Evolutionary conservation across 1,284 basidiomycete species (phyloP), one percentile per base, ranked within the genome.

Genomic region (Naganishia sp.): DNA sequence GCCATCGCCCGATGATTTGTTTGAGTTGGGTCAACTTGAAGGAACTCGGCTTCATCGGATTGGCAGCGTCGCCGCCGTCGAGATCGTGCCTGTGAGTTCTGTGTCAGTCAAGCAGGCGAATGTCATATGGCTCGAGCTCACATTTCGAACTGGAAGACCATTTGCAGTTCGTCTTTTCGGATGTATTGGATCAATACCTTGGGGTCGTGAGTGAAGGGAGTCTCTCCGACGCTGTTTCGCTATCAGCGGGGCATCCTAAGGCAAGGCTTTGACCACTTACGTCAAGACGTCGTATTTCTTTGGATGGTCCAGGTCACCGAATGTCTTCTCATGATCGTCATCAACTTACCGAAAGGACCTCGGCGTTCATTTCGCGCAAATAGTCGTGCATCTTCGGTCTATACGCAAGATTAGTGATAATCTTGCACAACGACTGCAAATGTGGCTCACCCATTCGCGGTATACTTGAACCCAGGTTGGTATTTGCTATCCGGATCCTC

Each of bases 341-440:
- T 0, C 9, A 2, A 31, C 85, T 66, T 71, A 86, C 86, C 23
- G 84, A 84, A 17, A 88, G 80, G 1, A 88, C 85, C 71, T 85
- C 81, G 23, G 72, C 65, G 67, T 85, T 76, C 87, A 89, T 88
- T 77, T 90, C 85, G 69, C 84, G 81, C 50, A 91, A 74, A 69
- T 83, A 90, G 66, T 87, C 85, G 73, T 89, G 87, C 2, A 89
- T 85, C 10, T 80, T 80, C 3, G 87, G 87, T 0, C 66, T 67
- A 23, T 28, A 28, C 3, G 28, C 28, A 28, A 28, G 28, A 28
- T 32, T 0, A 46, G 11, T 21, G 6, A n/a, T 39, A 11, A n/a
- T 39, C 5, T 5, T 28, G 5, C 28, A 28, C 28, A 2, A 28
- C 28, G n/a, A 25, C 35, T 10, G 11, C 11, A 13, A 18, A 15